Evolutionary conservation across 371 early-diverging fungal genomes (phyloP), one percentile per base, ranked within the genome.

Genomic region (Zychaea mexicana): DNA sequence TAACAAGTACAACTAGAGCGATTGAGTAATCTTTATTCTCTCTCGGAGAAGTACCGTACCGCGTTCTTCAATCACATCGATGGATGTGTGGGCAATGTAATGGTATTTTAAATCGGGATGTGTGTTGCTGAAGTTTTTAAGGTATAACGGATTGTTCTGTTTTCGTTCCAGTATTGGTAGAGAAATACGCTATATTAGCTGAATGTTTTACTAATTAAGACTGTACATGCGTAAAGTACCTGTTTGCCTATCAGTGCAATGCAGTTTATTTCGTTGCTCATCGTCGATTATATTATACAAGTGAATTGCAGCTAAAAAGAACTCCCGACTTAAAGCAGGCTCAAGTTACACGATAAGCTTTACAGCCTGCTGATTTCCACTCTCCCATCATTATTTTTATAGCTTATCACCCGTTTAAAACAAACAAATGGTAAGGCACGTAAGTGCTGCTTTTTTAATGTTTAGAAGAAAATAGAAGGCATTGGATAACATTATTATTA

Each of bases 61-160:
- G 70, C 92, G 82, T 74, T 94, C 95, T 67, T 94, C 96, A 67
- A 94, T 90, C 6, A 93, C 86, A 72, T 96, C 95, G 65, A 90
- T 89, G 0, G 94, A 89, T 0, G 94, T 94, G 63, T 94, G 94
- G 30, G 92, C 92, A 74, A 94, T 78, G 70, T 92, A 94, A 74
- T 94, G 93, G 74, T 89, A 94, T 70, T 93, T 92, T 39, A 94
- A 84, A 71, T 93, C 92, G 15, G 90, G 87, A 69, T 93, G 90
- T 45, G 82, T 75, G 13, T 80, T 69, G 57, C 85, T 89, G 70
- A 91, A 93, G 73, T 86, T 90, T 64, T 88, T 88, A 60, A 94
- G 83, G 75, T 84, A 93, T 24, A 96, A 68, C 2, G 96, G 96
- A 73, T 92, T 93, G 76, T 92, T 94, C 89, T 93, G 70, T 28